A percentile compares a stretch with the other conserved stretches of the same genome.
These are phyloP conservation scores for Tulasnella sp. DNA, from an alignment of 768 basidiomycete species.

Conservation along the genomic window DNA sequence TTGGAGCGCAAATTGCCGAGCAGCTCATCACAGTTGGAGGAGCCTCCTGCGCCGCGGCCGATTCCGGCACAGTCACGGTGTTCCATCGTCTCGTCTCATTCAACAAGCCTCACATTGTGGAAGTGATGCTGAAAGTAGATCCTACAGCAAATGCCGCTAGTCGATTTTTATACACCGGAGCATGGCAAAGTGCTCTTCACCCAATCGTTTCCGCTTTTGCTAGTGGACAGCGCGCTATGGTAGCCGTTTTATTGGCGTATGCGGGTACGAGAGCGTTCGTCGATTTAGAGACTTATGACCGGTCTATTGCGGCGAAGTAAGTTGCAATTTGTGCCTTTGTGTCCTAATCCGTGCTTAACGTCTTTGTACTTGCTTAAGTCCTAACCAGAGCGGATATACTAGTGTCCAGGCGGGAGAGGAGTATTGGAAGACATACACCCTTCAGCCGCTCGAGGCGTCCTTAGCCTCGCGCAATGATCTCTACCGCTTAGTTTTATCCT, in stretches of 20 bases:
- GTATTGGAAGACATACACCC: neutral
- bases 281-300: slow-evolving; percentile 41
- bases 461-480: slow-evolving; percentile 40
- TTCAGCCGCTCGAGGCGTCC: slow-evolving; percentile 42
- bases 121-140: slow-evolving; percentile 42
- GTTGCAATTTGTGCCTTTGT: slow-evolving; percentile 9
- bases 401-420: neutral
- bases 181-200: slow-evolving; percentile 32
- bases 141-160: slow-evolving; percentile 44
- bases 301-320: slow-evolving; percentile 38
- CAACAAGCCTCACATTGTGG: slow-evolving; percentile 40
- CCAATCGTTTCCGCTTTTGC: slow-evolving; percentile 43
- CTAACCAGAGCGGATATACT: neutral
- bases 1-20: slow-evolving; percentile 41
- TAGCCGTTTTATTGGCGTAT: slow-evolving; percentile 43
- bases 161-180: slow-evolving; percentile 39
- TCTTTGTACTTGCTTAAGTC: neutral
- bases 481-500: slow-evolving; percentile 40
- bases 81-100: slow-evolving; percentile 44
- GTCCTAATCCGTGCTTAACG: neutral
- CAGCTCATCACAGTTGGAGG: slow-evolving; percentile 42
- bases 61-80: slow-evolving; percentile 41
- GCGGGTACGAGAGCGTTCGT: slow-evolving; percentile 41
- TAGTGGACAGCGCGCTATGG: slow-evolving; percentile 40
- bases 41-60: slow-evolving; percentile 43